phyloP scores from a whole-genome alignment of 306 rosid species.

The Begonia loranthoides region DNA sequence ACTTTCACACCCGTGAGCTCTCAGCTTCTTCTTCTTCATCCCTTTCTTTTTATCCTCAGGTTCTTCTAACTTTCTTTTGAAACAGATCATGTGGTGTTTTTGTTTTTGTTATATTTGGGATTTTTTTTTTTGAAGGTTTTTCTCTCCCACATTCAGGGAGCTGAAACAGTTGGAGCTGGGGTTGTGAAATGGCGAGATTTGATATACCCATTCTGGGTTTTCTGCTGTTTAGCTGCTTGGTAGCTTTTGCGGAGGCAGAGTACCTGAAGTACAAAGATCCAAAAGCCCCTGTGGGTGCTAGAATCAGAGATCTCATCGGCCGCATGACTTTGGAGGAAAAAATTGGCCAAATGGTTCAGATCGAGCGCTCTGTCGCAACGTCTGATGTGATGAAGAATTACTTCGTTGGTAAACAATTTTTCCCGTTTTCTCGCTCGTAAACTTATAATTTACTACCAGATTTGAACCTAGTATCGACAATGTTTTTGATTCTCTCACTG shows the following conservation, averaged over 20 bases:
- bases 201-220: conserved; percentile 28
- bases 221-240: conserved; percentile 38
- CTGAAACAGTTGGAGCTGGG: too few species aligned
- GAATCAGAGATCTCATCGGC: conserved; percentile 54
- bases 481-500: too few species aligned
- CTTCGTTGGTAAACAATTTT: conserved; percentile 41
- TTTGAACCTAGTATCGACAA: too few species aligned
- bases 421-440: not conserved
- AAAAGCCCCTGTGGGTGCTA: conserved; percentile 33
- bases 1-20: too few species aligned
- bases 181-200: conserved; percentile 30
- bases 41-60: too few species aligned
- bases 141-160: too few species aligned
- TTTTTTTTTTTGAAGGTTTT: too few species aligned
- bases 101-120: too few species aligned
- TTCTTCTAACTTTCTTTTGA: too few species aligned
- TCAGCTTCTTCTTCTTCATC: too few species aligned
- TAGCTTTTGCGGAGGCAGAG: conserved; percentile 32
- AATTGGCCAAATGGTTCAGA: conserved; percentile 88
- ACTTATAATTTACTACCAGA: too few species aligned
- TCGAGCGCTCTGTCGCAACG: conserved; percentile 62
- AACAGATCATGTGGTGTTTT: too few species aligned
- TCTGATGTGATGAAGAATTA: conserved; percentile 49
- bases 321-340: conserved; percentile 71
- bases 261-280: conserved; percentile 68